Conservation (phyloP, 805 yeast species). For the Komagataella ulmi region DNA sequence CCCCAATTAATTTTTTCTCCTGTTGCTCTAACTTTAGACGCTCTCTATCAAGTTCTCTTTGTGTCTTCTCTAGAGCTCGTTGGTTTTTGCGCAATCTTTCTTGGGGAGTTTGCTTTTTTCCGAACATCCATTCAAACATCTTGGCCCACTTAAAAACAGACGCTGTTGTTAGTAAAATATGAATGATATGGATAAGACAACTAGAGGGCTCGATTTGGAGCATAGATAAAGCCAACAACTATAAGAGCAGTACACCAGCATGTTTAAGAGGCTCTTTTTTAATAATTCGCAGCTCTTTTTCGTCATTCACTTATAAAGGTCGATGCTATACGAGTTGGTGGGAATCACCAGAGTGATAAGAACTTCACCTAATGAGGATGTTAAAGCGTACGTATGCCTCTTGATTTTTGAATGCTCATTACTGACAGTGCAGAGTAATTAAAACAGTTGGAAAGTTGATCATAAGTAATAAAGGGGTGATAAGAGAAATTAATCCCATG, state of each 20-base stretch:
- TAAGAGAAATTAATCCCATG: slow-evolving; percentile 66
- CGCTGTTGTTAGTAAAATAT: background rate
- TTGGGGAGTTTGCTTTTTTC: slow-evolving; percentile 86
- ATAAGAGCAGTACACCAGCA: background rate
- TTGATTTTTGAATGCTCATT: slow-evolving; percentile 19
- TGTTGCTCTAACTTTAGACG: slow-evolving; percentile 76
- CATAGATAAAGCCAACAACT: background rate
- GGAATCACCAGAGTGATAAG: slow-evolving; percentile 79
- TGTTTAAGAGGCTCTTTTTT: background rate
- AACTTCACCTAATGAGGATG: slow-evolving; percentile 37
- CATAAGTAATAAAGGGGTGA: slow-evolving; percentile 86
- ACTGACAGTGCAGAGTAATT: slow-evolving; percentile 3
- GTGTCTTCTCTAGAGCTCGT: slow-evolving; percentile 87
- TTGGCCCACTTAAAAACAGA: background rate
- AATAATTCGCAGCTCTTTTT: background rate
- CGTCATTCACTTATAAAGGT: background rate
- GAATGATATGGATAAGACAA: too few relatives aligned
- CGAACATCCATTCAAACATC: slow-evolving; percentile 88
- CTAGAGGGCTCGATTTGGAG: too few relatives aligned
- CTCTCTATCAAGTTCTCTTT: slow-evolving; percentile 85
- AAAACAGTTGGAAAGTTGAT: slow-evolving; percentile 71
- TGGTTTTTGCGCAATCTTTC: slow-evolving; percentile 92
- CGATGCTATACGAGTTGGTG: slow-evolving; percentile 80
- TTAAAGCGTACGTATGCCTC: slow-evolving; percentile 31
- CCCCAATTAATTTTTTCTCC: slow-evolving; percentile 76